These are phyloP conservation scores for Rhamnella rubrinervis DNA, from an alignment of 331 rosid genomes.

Conservation along the genomic window DNA sequence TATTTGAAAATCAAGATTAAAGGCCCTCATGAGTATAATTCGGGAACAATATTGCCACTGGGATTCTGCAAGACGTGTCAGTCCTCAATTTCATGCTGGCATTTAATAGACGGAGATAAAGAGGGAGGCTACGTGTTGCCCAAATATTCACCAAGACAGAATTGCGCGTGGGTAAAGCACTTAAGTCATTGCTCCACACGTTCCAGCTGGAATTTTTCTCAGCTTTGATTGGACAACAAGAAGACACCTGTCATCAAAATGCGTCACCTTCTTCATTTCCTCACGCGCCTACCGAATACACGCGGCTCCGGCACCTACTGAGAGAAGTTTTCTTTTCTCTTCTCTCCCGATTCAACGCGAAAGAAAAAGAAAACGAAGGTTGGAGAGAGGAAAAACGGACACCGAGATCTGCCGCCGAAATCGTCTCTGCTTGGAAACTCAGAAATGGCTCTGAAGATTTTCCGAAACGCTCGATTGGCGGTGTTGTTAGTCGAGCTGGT, in stretches of 20 bases:
- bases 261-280: not conserved
- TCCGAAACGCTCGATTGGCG: slow-evolving; percentile 23
- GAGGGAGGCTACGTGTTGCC: too few relatives aligned
- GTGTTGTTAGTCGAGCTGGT: slow-evolving; percentile 16
- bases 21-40: too few relatives aligned
- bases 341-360: not conserved
- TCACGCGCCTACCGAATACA: slow-evolving; percentile 8
- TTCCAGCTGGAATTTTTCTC: not conserved
- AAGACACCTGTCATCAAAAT: not conserved
- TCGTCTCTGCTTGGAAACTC: not conserved
- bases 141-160: not conserved
- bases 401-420: slow-evolving; percentile 35
- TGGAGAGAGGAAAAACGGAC: not conserved
- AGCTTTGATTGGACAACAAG: not conserved
- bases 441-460: slow-evolving; percentile 30
- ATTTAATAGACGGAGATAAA: too few relatives aligned
- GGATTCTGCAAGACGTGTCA: not conserved
- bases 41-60: too few relatives aligned
- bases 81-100: not conserved
- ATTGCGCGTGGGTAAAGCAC: slow-evolving; percentile 9
- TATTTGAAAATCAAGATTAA: too few relatives aligned
- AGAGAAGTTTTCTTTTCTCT: not conserved
- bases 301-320: not conserved
- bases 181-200: not conserved
- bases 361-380: not conserved